Evolutionary conservation across 225 moss, liverwort and hornwort species (phyloP), one percentile per base, ranked within the genome.

Genomic region (Marchantia polymorpha): DNA sequence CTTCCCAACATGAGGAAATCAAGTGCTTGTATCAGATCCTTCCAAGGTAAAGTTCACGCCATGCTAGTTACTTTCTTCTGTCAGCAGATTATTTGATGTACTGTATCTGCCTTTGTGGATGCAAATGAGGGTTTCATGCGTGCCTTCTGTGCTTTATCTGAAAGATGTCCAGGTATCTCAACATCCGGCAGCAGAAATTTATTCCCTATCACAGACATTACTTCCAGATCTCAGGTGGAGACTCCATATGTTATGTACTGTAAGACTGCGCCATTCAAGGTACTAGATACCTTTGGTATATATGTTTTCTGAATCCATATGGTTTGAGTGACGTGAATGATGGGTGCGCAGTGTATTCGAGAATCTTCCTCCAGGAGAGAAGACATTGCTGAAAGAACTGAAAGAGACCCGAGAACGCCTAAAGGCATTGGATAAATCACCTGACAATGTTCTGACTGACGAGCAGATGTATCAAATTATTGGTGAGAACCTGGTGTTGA

Each of bases 1-100:
- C 89, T 54, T 87, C 76, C 77, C 89, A 90, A 19, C 92, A 94
- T 80, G 89, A 92, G 56, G 90, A 90, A 83, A 91, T 96, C 72
- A 93, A 91, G 84, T 92, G 85, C 82, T 88, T 94, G 83, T 75
- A 82, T 72, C 81, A 85, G 58, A 80, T 94, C 31, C 82, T 96
- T 81, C 82, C 51, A 72, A 82, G 77, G 94, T 92, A 90, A 76
- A 84, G n/a, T 65, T 48, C 48, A 48, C 20, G 48, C 26, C n/a
- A 64, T 49, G 26, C 69, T 26, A 11, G 8, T 47, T 49, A 10
- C 19, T 19, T n/a, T 64, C 64, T 14, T 6, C 0, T 49, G 4
- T 48, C 70, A 70, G 14, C 12, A 20, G 30, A 29, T 70, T 7
- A 11, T 69, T 39, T 47, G 69, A 4, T 3, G n/a, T 8, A 70